Evolutionary conservation across 2,329 filamentous ascomycete genomes (phyloP).

Genomic region (Arthrobotrys megalospora): DNA sequence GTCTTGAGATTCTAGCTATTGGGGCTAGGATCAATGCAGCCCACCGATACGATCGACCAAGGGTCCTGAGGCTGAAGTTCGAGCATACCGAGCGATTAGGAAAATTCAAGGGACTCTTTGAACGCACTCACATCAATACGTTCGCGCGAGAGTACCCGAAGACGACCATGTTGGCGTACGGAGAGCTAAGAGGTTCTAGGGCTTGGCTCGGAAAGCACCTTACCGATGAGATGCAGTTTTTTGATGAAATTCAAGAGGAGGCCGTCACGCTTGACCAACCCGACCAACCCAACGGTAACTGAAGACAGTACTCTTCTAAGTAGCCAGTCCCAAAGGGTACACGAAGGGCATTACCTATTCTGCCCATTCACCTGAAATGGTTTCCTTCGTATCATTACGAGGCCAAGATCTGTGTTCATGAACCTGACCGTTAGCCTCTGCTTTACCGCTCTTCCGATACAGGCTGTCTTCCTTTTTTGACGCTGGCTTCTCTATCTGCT

Average conservation of each 20-base stretch:
- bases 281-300: neutral
- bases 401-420: too few relatives aligned
- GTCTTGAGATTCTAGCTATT: neutral
- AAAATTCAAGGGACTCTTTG: neutral
- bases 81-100: slow-evolving; percentile 6
- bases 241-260: neutral
- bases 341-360: too few relatives aligned
- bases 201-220: neutral
- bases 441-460: too few relatives aligned
- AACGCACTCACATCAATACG: neutral
- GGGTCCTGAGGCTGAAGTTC: neutral
- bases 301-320: too few relatives aligned
- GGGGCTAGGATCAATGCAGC: neutral
- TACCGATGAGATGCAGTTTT: neutral
- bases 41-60: neutral
- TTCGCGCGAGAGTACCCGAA: slow-evolving; percentile 8
- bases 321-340: too few relatives aligned
- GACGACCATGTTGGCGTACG: neutral
- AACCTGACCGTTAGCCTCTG: too few relatives aligned
- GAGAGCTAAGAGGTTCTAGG: neutral
- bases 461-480: neutral
- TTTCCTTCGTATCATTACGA: too few relatives aligned
- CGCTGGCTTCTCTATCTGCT: neutral
- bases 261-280: too few relatives aligned
- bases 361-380: too few relatives aligned